These are phyloP conservation scores for Talaromyces sp. DNA, from an alignment of 2,329 filamentous ascomycete species.

Conservation along the genomic window DNA sequence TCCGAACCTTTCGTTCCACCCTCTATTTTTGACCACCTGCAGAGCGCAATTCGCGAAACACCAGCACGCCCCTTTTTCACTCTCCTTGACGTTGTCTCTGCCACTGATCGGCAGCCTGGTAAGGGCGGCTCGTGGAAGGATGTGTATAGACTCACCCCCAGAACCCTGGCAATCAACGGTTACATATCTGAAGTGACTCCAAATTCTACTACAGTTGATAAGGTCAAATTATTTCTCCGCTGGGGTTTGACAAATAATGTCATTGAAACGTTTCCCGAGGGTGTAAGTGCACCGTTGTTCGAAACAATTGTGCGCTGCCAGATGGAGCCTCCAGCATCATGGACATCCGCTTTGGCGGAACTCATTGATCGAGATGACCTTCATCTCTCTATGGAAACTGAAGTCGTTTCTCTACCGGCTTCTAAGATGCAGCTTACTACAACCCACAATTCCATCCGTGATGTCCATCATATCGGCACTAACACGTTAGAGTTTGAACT, in stretches of 20 bases:
- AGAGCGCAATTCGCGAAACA: constrained; percentile 32
- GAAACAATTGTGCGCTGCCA: constrained; percentile 84
- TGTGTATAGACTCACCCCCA: constrained; percentile 48
- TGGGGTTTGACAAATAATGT: constrained; percentile 59
- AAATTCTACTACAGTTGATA: constrained; percentile 50
- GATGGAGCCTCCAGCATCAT: constrained; percentile 70
- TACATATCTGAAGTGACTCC: constrained; percentile 57
- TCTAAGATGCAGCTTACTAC: constrained; percentile 38
- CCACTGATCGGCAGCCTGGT: constrained; percentile 20
- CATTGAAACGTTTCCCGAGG: constrained; percentile 79
- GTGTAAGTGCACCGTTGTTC: constrained; percentile 71
- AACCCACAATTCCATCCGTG: constrained; percentile 63
- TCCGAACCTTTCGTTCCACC: constrained; percentile 52
- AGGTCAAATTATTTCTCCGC: constrained; percentile 68
- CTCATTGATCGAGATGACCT: constrained; percentile 80
- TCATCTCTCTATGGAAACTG: constrained; percentile 56
- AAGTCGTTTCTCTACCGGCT: constrained; percentile 31
- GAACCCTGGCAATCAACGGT: constrained; percentile 64
- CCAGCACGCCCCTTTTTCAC: constrained; percentile 40
- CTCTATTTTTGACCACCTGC: constrained; percentile 54
- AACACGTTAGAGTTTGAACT: constrained; percentile 44
- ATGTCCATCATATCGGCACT: constrained; percentile 70
- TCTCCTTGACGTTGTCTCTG: constrained; percentile 44
- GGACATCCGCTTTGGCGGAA: constrained; percentile 65
- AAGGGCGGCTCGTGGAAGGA: constrained; percentile 30